These are phyloP conservation scores for Sphaerobolus stellatus DNA, from an alignment of 1,284 basidiomycete genomes.

Conservation along the genomic window DNA sequence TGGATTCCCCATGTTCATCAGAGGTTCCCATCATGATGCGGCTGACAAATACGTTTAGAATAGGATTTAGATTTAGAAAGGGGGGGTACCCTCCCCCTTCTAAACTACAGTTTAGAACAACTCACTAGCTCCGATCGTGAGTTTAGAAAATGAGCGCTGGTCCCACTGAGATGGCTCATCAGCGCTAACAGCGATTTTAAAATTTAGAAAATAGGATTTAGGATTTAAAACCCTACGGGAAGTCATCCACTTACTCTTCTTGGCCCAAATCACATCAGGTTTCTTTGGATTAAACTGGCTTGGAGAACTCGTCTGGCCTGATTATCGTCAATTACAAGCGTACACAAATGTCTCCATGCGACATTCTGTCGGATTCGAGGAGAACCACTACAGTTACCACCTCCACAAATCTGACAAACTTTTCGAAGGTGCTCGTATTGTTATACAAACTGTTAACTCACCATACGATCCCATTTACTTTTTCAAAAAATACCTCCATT, in stretches of 20 bases:
- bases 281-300: slow-evolving; percentile 29
- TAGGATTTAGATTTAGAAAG: too few species aligned
- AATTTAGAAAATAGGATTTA: too few species aligned
- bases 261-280: slow-evolving; percentile 19
- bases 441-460: slow-evolving; percentile 14
- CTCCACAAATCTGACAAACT: slow-evolving; percentile 35
- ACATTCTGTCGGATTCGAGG: slow-evolving; percentile 11
- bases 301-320: slow-evolving; percentile 29
- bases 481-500: slow-evolving; percentile 21
- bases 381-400: slow-evolving; percentile 17
- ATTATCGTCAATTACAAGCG: slow-evolving; percentile 14
- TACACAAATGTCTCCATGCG: slow-evolving; percentile 16
- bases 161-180: too few species aligned
- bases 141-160: too few species aligned
- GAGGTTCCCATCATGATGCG: too few species aligned
- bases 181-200: too few species aligned
- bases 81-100: too few species aligned
- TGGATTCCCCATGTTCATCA: too few species aligned
- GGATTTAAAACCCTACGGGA: too few species aligned
- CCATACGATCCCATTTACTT: slow-evolving; percentile 13
- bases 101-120: too few species aligned
- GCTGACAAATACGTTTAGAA: too few species aligned
- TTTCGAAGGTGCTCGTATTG: slow-evolving; percentile 26
- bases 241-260: slow-evolving; percentile 28
- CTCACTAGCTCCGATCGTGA: too few species aligned